Evolutionary conservation across 2,329 filamentous ascomycete species (phyloP), one percentile per base, ranked within the genome.

Genomic region (Juglanconis sp.): DNA sequence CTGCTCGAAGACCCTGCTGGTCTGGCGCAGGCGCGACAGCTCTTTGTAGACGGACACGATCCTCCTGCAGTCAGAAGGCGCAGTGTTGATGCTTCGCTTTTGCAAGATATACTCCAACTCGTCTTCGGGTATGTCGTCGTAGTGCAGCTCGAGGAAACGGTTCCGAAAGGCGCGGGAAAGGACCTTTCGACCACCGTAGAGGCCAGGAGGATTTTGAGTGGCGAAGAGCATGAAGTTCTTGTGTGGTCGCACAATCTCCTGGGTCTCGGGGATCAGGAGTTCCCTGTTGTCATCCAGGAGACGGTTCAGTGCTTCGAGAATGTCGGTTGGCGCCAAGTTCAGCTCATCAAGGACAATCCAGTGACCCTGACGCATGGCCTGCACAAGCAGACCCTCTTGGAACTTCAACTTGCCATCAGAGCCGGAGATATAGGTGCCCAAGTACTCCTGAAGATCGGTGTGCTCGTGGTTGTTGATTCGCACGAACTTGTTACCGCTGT

Each of bases 401-500:
- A 97, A 99, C 10, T 82, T 85, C 47, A 99, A 80, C 63, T 90
- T 91, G 5, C 96, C 96, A 70, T 96, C 90, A 0, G 87, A 76
- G 31, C 88, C 90, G 2, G 95, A 97, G 1, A 96, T 81, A 67
- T 99, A 99, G 0, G 92, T 96, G 17, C 95, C 95, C 5, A 99
- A 79, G 69, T 99, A 99, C 71, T 99, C 96, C 73, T 99, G 95
- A 42, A 99, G 79, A 73, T 99, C 95, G 0, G 95, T 99, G 70
- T 99, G 95, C 71, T 99, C 96, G 74, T 99, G 95, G 67, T 99
- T 99, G 77, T 99, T 99, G 79, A 99, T 99, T 62, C 95, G 87
- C 48, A 99, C 92, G 70, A 98, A 99, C 70, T 91, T 95, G 72
- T 99, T 96, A 3, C 96, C 95, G 35, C 92, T 98, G 58, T 91